Base-by-base conservation (phyloP, 345 rosid genomes). In the Bretschneidera sinensis region DNA sequence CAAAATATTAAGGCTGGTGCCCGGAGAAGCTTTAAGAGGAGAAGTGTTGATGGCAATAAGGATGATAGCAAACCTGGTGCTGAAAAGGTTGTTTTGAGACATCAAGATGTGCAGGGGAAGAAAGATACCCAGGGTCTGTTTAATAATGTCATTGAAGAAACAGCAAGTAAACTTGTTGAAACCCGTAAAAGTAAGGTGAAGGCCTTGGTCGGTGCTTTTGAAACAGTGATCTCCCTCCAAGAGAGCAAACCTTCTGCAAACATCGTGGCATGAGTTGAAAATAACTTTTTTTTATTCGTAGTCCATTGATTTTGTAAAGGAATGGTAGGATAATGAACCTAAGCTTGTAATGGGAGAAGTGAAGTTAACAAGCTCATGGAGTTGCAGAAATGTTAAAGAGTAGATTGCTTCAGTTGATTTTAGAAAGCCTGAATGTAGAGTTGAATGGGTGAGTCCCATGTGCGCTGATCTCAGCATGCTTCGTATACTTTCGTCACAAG, bases 161-260 rank as follows among this genome's bases (percentile, higher is more conserved):
- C 97, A 59, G 96, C 99, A 24, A 86, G 91, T 59, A 85, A 85
- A 67, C 96, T 88, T 10, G 96, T 59, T 28, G 81, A 82, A 81
- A 82, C 85, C 60, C 84, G 87, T 70, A 90, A 86, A 73, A 86
- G 96, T 69, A 91, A 90, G 79, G 99, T 94, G 22, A 86, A 90
- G 71, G 99, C 96, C 63, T 79, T 94, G 77, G 99, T 91, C 17
- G 91, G 97, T 39, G 99, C 97, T 48, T 94, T 94, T 67, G 97
- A 94, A 75, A 76, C 97, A 2, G 92, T 94, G 67, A 94, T 94
- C 76, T 90, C 92, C 61, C 85, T 90, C 51, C 92, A 86, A 70
- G 91, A 84, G 35, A 50, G 21, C 56, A 78, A 79, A 48, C 78
- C 89, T 62, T 55, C 63, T 54, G 11, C 45, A 39, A 39, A 39